A percentile compares a stretch with the other conserved stretches of the same genome.
These are phyloP conservation scores for Euphorbia schlechtendalii DNA, from an alignment of 441 rosid genomes.

Conservation along the genomic window DNA sequence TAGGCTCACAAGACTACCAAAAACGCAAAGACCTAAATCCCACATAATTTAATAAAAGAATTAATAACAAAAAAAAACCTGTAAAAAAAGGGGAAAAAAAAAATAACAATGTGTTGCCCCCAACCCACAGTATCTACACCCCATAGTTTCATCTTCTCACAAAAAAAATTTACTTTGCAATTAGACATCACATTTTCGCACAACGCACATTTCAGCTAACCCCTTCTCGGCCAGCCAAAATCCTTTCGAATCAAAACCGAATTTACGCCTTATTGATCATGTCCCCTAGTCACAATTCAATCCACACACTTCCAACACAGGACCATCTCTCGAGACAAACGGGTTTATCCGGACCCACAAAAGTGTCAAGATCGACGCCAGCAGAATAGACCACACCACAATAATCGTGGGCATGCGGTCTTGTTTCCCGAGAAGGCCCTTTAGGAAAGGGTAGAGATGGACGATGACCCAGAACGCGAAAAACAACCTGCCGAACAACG, in stretches of 20 bases:
- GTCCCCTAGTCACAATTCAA: slow-evolving; percentile 53
- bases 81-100: slow-evolving; percentile 15
- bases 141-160: slow-evolving; percentile 29
- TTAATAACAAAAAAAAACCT: slow-evolving; percentile 28
- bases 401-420: slow-evolving; percentile 83
- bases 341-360: slow-evolving; percentile 92
- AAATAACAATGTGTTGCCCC: slow-evolving; percentile 28
- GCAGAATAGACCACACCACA: slow-evolving; percentile 85
- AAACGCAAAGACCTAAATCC: slow-evolving; percentile 11
- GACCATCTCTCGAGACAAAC: slow-evolving; percentile 59
- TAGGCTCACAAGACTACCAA: slow-evolving; percentile 14
- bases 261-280: background rate
- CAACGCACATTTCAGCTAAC: background rate
- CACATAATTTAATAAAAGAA: slow-evolving; percentile 42
- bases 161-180: slow-evolving; percentile 26
- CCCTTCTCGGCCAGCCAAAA: slow-evolving; percentile 9
- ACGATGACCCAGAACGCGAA: slow-evolving; percentile 92
- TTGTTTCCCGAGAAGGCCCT: slow-evolving; percentile 86
- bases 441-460: slow-evolving; percentile 95
- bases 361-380: slow-evolving; percentile 82
- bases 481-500: slow-evolving; percentile 78
- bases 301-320: slow-evolving; percentile 74
- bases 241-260: background rate
- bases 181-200: slow-evolving; percentile 18
- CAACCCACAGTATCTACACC: slow-evolving; percentile 45